A percentile compares a stretch with the other conserved stretches of the same genome.
Evolutionary conservation across 2,329 filamentous ascomycete genomes (phyloP).

Genomic region (Alternaria sp.): DNA sequence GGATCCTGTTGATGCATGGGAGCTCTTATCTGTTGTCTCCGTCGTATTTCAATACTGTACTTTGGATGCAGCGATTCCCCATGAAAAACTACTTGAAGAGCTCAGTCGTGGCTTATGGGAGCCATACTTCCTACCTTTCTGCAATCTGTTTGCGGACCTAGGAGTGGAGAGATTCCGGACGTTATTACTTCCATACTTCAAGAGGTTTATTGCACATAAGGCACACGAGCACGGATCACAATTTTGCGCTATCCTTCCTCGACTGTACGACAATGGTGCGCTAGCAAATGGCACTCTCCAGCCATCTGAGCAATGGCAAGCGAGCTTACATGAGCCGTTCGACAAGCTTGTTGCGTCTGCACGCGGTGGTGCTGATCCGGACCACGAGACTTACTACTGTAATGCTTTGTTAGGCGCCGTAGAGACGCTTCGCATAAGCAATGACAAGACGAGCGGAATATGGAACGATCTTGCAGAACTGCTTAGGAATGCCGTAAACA

Average conservation of each 20-base stretch:
- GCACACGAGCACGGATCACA: conserved; percentile 43
- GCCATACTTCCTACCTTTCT: conserved; percentile 83
- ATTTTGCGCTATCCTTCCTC: conserved; percentile 44
- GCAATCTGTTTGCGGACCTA: conserved; percentile 79
- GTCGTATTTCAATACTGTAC: conserved; percentile 79
- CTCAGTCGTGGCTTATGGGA: conserved; percentile 73
- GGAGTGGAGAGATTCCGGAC: conserved; percentile 78
- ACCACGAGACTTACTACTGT: conserved; percentile 33
- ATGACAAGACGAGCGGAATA: conserved; percentile 32
- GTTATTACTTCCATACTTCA: conserved; percentile 81
- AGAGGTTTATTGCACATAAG: conserved; percentile 75
- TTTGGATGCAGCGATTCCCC: conserved; percentile 79
- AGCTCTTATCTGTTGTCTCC: conserved; percentile 61
- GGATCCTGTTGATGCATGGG: conserved; percentile 31
- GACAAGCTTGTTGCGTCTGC: conserved; percentile 57
- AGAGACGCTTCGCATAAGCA: conserved; percentile 30
- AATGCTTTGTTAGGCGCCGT: conserved; percentile 43
- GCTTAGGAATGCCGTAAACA: conserved; percentile 29
- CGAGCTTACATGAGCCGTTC: conserved; percentile 71
- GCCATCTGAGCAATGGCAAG: conserved; percentile 42
- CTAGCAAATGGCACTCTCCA: conserved; percentile 31
- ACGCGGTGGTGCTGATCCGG: conserved; percentile 18
- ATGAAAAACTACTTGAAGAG: conserved; percentile 70
- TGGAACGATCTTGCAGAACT: conserved; percentile 31
- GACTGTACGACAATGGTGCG: conserved; percentile 34